Conservation (phyloP, 129 eudicot genomes). For the Helichrysum umbraculigerum region DNA sequence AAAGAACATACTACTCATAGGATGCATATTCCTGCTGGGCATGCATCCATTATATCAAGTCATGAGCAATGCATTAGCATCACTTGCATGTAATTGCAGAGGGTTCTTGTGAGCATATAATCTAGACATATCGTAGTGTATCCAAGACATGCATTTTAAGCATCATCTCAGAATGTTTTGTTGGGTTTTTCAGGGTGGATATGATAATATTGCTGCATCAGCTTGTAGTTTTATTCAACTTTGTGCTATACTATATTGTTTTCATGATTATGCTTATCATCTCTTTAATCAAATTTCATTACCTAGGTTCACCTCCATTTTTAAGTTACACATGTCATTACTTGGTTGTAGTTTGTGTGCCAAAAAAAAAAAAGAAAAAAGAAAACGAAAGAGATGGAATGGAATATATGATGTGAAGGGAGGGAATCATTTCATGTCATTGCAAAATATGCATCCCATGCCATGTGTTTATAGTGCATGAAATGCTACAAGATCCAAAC, state of each 20-base stretch:
- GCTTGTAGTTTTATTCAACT: conserved; percentile 38
- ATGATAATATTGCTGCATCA: conserved; percentile 43
- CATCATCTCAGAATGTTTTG: conserved; percentile 49
- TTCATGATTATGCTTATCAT: conserved; percentile 13
- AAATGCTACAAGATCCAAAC: conserved; percentile 12
- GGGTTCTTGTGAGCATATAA: conserved; percentile 52
- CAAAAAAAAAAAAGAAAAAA: background rate
- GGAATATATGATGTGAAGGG: conserved; percentile 15
- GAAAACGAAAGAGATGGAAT: background rate
- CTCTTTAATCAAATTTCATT: conserved; percentile 8
- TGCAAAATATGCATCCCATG: conserved; percentile 34
- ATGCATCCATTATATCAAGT: conserved; percentile 84
- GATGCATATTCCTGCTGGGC: conserved; percentile 88
- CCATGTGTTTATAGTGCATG: conserved; percentile 23
- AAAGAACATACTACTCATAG: conserved; percentile 57
- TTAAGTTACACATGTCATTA: conserved; percentile 18
- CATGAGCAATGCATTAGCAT: conserved; percentile 93
- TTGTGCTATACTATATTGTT: conserved; percentile 24
- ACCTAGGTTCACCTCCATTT: background rate
- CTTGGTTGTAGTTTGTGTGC: conserved; percentile 20
- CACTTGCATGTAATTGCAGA: conserved; percentile 55
- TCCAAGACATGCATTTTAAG: conserved; percentile 63
- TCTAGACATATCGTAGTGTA: conserved; percentile 41
- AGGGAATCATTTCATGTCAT: conserved; percentile 31
- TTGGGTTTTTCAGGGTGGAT: conserved; percentile 25